Evolutionary conservation across 331 rosid genomes (phyloP).

Genomic region (Spiraea crenata): DNA sequence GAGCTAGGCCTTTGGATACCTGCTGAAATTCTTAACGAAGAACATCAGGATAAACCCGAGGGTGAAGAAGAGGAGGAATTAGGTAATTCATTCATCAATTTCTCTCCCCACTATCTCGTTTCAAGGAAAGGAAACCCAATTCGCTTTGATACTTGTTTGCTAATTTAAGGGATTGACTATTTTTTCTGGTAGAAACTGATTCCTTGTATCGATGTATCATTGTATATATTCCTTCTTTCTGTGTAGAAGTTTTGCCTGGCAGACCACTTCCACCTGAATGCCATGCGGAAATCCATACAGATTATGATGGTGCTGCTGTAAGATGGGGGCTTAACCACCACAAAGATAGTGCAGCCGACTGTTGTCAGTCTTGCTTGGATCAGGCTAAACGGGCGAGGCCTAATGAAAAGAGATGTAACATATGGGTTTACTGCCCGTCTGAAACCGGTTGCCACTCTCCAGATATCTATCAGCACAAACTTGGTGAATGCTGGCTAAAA

Average conservation of each 20-base stretch:
- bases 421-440: constrained; percentile 94
- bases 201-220: constrained; percentile 20
- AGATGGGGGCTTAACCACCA: constrained; percentile 95
- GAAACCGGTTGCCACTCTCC: constrained; percentile 90
- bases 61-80: constrained; percentile 49
- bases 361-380: constrained; percentile 93
- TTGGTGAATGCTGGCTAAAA: constrained; percentile 93
- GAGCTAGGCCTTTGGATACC: constrained; percentile 95
- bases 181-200: constrained; percentile 1
- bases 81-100: constrained; percentile 45
- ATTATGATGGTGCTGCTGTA: constrained; percentile 84
- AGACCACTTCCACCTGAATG: constrained; percentile 73
- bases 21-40: constrained; percentile 47
- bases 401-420: constrained; percentile 72
- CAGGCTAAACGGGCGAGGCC: constrained; percentile 68
- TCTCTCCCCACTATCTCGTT: neutral
- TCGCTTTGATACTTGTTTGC: constrained; percentile 9
- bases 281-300: constrained; percentile 68
- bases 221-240: constrained; percentile 25
- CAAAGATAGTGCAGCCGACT: constrained; percentile 96
- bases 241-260: constrained; percentile 75
- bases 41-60: constrained; percentile 78
- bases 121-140: neutral
- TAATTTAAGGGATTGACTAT: neutral
- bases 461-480: constrained; percentile 81